These are phyloP conservation scores for Candida tammaniensis DNA, from an alignment of 805 yeast genomes.

Conservation along the genomic window DNA sequence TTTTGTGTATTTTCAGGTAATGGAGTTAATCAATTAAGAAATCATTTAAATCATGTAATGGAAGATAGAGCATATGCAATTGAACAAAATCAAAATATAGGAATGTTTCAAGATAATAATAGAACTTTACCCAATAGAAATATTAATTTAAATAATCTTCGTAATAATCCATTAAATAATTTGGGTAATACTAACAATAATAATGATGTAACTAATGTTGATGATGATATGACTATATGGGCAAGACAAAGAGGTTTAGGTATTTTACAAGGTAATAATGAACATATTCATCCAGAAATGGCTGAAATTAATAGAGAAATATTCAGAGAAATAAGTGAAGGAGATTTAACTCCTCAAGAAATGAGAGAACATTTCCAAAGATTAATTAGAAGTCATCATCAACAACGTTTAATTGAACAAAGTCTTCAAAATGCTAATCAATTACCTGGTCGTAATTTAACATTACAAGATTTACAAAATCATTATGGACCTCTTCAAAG, in stretches of 20 bases:
- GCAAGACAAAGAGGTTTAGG: slow-evolving; percentile 30
- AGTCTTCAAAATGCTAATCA: slow-evolving; percentile 1
- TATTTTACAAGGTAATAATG: slow-evolving; percentile 16
- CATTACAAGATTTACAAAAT: slow-evolving; percentile 3
- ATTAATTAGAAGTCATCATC: slow-evolving; percentile 26
- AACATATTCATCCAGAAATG: slow-evolving; percentile 18
- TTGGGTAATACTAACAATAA: slow-evolving; percentile 1
- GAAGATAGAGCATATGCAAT: slow-evolving; percentile 32
- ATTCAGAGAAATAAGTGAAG: slow-evolving; percentile 27
- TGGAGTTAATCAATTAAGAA: slow-evolving; percentile 77
- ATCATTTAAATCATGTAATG: slow-evolving; percentile 53
- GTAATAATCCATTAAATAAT: neutral
- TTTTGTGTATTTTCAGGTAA: slow-evolving; percentile 94
- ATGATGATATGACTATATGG: slow-evolving; percentile 24
- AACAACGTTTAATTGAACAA: slow-evolving; percentile 17
- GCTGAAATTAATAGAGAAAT: slow-evolving; percentile 29
- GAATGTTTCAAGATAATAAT: slow-evolving; percentile 23
- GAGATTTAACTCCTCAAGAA: slow-evolving; percentile 29
- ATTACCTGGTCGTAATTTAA: slow-evolving; percentile 1
- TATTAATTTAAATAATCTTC: slow-evolving; percentile 1
- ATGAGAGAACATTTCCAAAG: slow-evolving; percentile 33
- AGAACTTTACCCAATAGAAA: slow-evolving; percentile 18
- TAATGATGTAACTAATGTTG: slow-evolving; percentile 7
- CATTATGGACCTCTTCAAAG: neutral
- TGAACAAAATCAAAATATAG: slow-evolving; percentile 27